Evolutionary conservation across 768 basidiomycete species (phyloP), one percentile per base, ranked within the genome.

Genomic region (Russula sp.): DNA sequence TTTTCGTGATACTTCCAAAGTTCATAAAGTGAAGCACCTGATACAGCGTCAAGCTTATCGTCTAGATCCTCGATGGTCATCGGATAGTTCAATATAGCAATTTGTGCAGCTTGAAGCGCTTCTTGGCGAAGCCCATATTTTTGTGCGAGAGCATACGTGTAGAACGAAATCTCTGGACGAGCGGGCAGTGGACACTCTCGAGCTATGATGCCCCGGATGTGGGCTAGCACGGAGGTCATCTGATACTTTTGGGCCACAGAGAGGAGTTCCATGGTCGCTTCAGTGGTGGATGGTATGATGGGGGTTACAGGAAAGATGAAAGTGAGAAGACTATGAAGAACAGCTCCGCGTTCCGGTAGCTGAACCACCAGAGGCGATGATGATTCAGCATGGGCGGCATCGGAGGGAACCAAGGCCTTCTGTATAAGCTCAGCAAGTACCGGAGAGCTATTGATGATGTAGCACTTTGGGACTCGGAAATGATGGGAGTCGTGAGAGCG

Each of bases 401-500:
- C 34, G 16, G 42, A 22, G 9, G 35, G 7, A 45, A 16, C 20
- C n/a, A n/a, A 11, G 5, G 22, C 16, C 25, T 11, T 6, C 14
- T 5, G 36, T 16, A 59, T 59, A 11, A 52, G 42, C 18, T 45
- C n/a, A 29, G 64, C 65, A 63, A 81, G 74, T 16, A 79, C 70
- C 1, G 75, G 66, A 32, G 77, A 80, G 5, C 77, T 77, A 58
- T 70, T 75, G 25, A 73, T 71, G 36, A 82, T 66, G 35, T 78
- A 73, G 46, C 75, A 65, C 49, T 73, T 77, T 68, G 78, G 75
- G 41, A 82, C 71, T 29, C 74, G 75, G 66, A 82, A 81, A 13
- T 72, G 61, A 7, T 74, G 72, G 9, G 73, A 74, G 60, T 82
- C 79, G 1, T 71, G 68, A 10, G 79, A 75, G 43, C 74, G 74